These are phyloP conservation scores for Trichophyton rubrum DNA, from an alignment of 2,329 filamentous ascomycete genomes.

Conservation along the genomic window DNA sequence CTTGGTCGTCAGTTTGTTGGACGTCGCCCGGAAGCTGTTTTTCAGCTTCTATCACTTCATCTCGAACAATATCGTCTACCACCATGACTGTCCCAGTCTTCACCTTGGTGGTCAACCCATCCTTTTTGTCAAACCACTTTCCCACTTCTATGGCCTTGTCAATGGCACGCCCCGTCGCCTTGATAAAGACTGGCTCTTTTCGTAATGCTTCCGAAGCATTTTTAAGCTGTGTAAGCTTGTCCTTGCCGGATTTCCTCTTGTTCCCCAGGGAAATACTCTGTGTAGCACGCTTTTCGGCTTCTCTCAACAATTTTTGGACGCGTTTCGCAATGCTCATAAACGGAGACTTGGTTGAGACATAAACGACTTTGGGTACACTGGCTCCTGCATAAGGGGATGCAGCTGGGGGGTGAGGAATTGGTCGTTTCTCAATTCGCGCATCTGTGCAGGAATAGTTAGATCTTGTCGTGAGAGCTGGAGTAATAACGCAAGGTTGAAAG, in stretches of 20 bases:
- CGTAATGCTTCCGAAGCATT: constrained; percentile 24
- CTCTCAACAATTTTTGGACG: constrained; percentile 42
- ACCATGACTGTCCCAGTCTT: constrained; percentile 45
- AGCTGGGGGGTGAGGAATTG: constrained; percentile 45
- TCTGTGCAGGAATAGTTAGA: constrained; percentile 22
- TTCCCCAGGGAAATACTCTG: constrained; percentile 28
- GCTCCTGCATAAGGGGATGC: constrained; percentile 42
- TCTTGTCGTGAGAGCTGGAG: not conserved
- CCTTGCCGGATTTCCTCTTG: constrained; percentile 21
- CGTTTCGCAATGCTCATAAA: constrained; percentile 50
- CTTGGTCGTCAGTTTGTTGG: constrained; percentile 12
- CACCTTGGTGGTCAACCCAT: constrained; percentile 39
- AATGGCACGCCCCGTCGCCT: constrained; percentile 49
- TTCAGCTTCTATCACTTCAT: constrained; percentile 21
- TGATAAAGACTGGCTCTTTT: constrained; percentile 43
- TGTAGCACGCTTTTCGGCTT: constrained; percentile 42
- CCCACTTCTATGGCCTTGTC: constrained; percentile 44
- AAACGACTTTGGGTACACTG: constrained; percentile 42
- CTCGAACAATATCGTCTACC: constrained; percentile 47
- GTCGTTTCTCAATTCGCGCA: constrained; percentile 42
- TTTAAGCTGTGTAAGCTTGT: constrained; percentile 23
- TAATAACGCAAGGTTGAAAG: not conserved
- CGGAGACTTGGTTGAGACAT: constrained; percentile 42
- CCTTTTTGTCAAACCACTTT: constrained; percentile 44
- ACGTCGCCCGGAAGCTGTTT: constrained; percentile 15